Evolutionary conservation across 2,329 filamentous ascomycete genomes (phyloP).

Genomic region (Fusarium setosum): DNA sequence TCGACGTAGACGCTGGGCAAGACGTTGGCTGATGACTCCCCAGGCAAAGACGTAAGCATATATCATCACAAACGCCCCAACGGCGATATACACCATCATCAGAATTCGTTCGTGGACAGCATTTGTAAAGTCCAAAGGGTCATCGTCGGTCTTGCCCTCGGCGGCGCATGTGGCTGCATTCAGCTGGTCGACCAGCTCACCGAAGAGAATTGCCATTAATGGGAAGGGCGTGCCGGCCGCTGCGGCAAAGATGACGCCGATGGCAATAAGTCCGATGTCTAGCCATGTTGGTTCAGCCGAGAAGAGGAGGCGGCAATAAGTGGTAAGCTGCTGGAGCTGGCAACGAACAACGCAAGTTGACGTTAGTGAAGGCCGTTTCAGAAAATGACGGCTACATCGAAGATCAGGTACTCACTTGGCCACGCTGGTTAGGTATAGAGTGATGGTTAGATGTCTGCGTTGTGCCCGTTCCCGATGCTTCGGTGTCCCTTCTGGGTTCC

Average conservation of each 20-base stretch:
- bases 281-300: conserved; percentile 50
- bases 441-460: too few relatives aligned
- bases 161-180: conserved; percentile 64
- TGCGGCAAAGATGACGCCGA: conserved; percentile 58
- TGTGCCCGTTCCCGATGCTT: too few relatives aligned
- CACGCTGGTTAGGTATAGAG: too few relatives aligned
- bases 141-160: conserved; percentile 24
- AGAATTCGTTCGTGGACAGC: conserved; percentile 68
- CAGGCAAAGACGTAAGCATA: conserved; percentile 74
- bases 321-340: too few relatives aligned
- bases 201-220: conserved; percentile 72
- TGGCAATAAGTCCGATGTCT: conserved; percentile 54
- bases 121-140: conserved; percentile 49
- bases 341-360: too few relatives aligned
- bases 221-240: conserved; percentile 71
- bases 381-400: too few relatives aligned
- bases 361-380: too few relatives aligned
- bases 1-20: conserved; percentile 71
- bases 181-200: conserved; percentile 70
- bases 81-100: conserved; percentile 68
- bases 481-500: too few relatives aligned
- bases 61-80: conserved; percentile 70
- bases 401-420: too few relatives aligned
- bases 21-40: conserved; percentile 71
- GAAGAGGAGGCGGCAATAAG: too few relatives aligned